Evolutionary conservation across 768 basidiomycete species (phyloP).

Genomic region (Trametes maxima): DNA sequence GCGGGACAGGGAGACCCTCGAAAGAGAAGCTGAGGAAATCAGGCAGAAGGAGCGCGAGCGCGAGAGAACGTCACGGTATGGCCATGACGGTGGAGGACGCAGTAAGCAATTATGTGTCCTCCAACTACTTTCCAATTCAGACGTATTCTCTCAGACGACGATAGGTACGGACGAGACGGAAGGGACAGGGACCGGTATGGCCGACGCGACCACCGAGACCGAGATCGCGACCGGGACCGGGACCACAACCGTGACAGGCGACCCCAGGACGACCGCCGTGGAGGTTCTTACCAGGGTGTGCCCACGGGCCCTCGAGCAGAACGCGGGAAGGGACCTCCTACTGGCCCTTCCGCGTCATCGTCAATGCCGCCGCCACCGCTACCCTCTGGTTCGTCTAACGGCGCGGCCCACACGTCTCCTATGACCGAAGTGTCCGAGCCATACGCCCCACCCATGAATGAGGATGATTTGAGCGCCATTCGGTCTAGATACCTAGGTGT

Average conservation of each 20-base stretch:
- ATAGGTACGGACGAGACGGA: conserved; percentile 35
- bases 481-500: conserved; percentile 94
- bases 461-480: conserved; percentile 78
- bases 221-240: conserved; percentile 50
- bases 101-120: conserved; percentile 34
- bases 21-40: conserved; percentile 72
- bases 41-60: conserved; percentile 52
- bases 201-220: conserved; percentile 50
- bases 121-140: conserved; percentile 3
- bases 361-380: conserved; percentile 56
- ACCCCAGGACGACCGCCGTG: conserved; percentile 35
- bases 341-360: conserved; percentile 37
- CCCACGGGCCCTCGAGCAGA: conserved; percentile 87
- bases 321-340: conserved; percentile 48
- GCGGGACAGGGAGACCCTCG: conserved; percentile 69
- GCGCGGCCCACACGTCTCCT: conserved; percentile 16
- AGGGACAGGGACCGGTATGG: conserved; percentile 47
- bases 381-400: conserved; percentile 24
- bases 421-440: conserved; percentile 42
- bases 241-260: conserved; percentile 32
- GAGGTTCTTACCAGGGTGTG: conserved; percentile 54
- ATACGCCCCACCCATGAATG: conserved; percentile 70
- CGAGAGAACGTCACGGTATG: conserved; percentile 41
- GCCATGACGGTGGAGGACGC: conserved; percentile 46
- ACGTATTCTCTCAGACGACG: conserved; percentile 37